Base-by-base conservation (phyloP, 2,329 filamentous ascomycete genomes). In the Dothistroma septosporum region DNA sequence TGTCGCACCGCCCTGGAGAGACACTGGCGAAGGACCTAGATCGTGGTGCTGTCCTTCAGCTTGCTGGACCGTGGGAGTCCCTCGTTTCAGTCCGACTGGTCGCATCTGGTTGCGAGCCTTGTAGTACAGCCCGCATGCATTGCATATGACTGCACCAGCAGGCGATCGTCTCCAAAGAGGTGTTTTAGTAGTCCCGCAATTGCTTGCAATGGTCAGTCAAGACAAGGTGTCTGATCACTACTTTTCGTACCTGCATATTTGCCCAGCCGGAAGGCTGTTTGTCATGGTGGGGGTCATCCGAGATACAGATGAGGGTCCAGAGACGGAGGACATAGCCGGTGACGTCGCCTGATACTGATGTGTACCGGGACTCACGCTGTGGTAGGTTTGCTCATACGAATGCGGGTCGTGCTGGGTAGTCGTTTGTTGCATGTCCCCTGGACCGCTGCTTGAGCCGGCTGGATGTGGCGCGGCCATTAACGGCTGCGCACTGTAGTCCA, bases 111-210 rank as follows among this genome's bases (percentile, higher is more conserved):
- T 97, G 67, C 94, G 86, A 10, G 93, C 92, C 76, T 97, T 97
- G 64, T 91, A 82, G 75, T 99, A 99, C 16, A 99, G 82, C 47
- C 94, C 94, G 72, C 94, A 99, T 6, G 94, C 94, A 77, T 99
- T 99, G 78, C 94, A 99, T 62, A 99, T 97, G 31, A 92, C 97
- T 58, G 91, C 89, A 32, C 94, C 94, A 70, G 92, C 87, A 0
- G 93, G 93, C 16, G 93, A 96, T 71, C 94, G 86, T 73, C 94
- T 86, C 94, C 94, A 99, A 41, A 99, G 78, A 24, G 94, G 94
- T 52, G 94, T 99, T 74, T 89, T 87, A 56, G 92, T 97, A 16
- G 94, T 97, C 60, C 88, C 89, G 74, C 94, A 99, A 76, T 99
- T 99, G 74, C 94, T 99, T 66, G 11, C 28, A n/a, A 9, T 41